These are phyloP conservation scores for Starmerella sp. DNA, from an alignment of 805 yeast genomes.

Conservation along the genomic window DNA sequence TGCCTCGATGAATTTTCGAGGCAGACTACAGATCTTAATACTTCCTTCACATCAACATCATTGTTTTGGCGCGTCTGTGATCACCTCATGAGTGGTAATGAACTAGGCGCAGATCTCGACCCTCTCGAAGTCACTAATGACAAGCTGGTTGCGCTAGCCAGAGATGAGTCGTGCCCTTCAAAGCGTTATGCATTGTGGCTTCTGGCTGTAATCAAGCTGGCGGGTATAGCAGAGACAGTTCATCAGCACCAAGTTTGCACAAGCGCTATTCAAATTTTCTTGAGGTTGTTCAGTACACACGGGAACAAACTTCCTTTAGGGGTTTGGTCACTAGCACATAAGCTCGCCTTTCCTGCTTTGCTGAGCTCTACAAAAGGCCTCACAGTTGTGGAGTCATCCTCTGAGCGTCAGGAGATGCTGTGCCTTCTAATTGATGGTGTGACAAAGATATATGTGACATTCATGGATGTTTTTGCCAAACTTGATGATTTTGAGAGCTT, in stretches of 20 bases:
- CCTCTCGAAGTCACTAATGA: slow-evolving; percentile 4
- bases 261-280: slow-evolving; percentile 82
- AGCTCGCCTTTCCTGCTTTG: slow-evolving; percentile 44
- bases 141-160: slow-evolving; percentile 24
- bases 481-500: slow-evolving; percentile 27
- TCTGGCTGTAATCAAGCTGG: slow-evolving; percentile 49
- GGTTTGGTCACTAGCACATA: slow-evolving; percentile 57
- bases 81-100: slow-evolving; percentile 33
- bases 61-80: slow-evolving; percentile 90
- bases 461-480: slow-evolving; percentile 33
- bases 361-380: slow-evolving; percentile 20
- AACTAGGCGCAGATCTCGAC: slow-evolving; percentile 14
- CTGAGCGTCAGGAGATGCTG: slow-evolving; percentile 50
- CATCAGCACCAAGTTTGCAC: slow-evolving; percentile 70
- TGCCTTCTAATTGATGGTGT: slow-evolving; percentile 54
- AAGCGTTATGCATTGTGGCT: slow-evolving; percentile 44
- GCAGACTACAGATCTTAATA: slow-evolving; percentile 66
- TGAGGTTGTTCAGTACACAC: slow-evolving; percentile 67
- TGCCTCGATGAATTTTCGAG: slow-evolving; percentile 59
- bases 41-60: slow-evolving; percentile 82
- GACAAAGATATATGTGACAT: slow-evolving; percentile 47
- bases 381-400: slow-evolving; percentile 13
- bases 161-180: slow-evolving; percentile 9
- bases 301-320: slow-evolving; percentile 41
- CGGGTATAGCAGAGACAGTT: slow-evolving; percentile 48